Conservation (phyloP, 2,329 filamentous ascomycete species). For the Pseudogymnoascus sp. region DNA sequence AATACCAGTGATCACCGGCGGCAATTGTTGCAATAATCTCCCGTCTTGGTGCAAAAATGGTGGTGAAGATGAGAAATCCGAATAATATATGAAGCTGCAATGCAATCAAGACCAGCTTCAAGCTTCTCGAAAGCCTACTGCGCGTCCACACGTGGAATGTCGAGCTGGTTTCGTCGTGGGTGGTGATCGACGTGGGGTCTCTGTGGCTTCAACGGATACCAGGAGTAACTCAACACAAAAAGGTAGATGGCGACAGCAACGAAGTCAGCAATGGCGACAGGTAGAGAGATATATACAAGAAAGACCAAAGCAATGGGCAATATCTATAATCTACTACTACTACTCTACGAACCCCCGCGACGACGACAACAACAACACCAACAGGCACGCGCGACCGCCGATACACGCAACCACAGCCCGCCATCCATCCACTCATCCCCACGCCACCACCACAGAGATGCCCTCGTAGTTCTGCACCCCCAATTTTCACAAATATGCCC, state of each 20-base stretch:
- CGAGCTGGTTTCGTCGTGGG: background rate
- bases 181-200: slow-evolving; percentile 3
- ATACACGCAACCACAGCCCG: slow-evolving; percentile 1
- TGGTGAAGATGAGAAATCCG: background rate
- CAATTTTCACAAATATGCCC: background rate
- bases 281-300: background rate
- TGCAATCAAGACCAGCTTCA: background rate
- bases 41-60: background rate
- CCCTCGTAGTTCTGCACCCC: slow-evolving; percentile 1
- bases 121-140: background rate
- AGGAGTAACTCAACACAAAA: background rate
- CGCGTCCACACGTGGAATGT: background rate
- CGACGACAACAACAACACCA: background rate
- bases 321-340: background rate
- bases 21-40: background rate
- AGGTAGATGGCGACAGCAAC: background rate
- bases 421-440: slow-evolving; percentile 5
- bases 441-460: slow-evolving; percentile 2
- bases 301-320: background rate
- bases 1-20: background rate
- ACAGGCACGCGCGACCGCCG: background rate
- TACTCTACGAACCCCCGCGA: background rate
- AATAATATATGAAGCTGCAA: background rate
- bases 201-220: background rate
- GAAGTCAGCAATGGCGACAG: background rate